Evolutionary conservation across 1,284 basidiomycete species (phyloP), one percentile per base, ranked within the genome.

Genomic region (Sanghuangporus sanghuang): DNA sequence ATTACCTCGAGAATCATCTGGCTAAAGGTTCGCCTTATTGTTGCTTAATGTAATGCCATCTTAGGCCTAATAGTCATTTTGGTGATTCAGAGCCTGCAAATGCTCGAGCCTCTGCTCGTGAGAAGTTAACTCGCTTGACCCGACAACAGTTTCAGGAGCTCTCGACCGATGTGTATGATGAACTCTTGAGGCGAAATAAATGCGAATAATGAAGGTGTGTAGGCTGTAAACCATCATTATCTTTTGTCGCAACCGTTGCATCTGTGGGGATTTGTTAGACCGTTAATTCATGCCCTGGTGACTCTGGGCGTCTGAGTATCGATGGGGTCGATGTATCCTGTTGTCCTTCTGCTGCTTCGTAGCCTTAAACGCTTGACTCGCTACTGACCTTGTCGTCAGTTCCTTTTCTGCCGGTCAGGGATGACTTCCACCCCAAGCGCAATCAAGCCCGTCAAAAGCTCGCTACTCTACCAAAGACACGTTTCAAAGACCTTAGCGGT

Each of bases 371-470:
- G 3, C 42, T n/a, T 4, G 12, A 21, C 38, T 46, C 44, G 27
- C 60, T 36, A 52, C 62, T 66, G 57, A 46, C 64, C 44, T 62
- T 65, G 64, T 52, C 61, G 64, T 67, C 64, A 92, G 93, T 90
- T 23, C 93, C 95, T 21, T 97, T 94, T 77, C 83, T 98, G 27
- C 93, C 94, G 36, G 86, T 95, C 2, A 85, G 95, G 66, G 89
- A 95, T 67, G 96, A 98, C 71, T 99, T 99, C 73, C 97, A 99
- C 76, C 96, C 96, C 1, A 99, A 98, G 76, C 89, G 97, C 57
- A 99, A 99, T 74, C 96, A 98, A 77, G 97, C 97, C 2, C 85
- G 97, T 39, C 97, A 99, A 77, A 99, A 99, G 76, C 86, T 99
- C 9, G 95, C 97, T 3, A 99, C 96, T 0, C 81, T 99, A 16